A percentile compares a stretch with the other conserved stretches of the same genome.
phyloP scores from a whole-genome alignment of 2,329 filamentous ascomycete genomes.

The Calonectria pseudoreteaudii region DNA sequence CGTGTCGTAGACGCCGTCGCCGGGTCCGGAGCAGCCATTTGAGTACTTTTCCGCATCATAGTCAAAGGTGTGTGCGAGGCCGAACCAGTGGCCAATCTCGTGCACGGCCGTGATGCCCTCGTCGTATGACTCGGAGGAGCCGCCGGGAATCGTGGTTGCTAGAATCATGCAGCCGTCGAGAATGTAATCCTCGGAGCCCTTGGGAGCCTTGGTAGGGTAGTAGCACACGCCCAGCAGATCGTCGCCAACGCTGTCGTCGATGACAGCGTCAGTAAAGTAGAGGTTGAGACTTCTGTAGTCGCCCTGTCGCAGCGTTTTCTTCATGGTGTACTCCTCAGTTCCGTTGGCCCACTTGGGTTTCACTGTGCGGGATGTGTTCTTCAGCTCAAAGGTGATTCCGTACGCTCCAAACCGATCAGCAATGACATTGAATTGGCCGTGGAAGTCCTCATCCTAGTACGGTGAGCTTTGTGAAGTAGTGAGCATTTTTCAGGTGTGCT shows the following conservation, averaged over 20 bases:
- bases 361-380: background rate
- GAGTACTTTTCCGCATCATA: background rate
- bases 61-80: background rate
- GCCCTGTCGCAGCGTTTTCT: background rate
- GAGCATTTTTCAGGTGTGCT: background rate
- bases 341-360: background rate
- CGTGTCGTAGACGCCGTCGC: background rate
- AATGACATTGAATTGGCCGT: background rate
- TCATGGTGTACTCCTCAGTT: background rate
- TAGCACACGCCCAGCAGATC: background rate
- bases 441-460: background rate
- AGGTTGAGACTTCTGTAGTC: background rate
- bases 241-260: background rate
- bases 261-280: background rate
- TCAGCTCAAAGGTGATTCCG: background rate
- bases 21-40: background rate
- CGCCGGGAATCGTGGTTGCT: background rate
- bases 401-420: background rate
- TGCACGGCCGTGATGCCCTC: background rate
- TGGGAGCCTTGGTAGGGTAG: background rate
- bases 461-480: background rate
- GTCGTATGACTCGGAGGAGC: background rate
- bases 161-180: background rate
- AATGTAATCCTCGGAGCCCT: background rate
- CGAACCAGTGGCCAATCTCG: constrained; percentile 3